phyloP scores from a whole-genome alignment of 2,329 filamentous ascomycete genomes.

The Juglanconis sp. region DNA sequence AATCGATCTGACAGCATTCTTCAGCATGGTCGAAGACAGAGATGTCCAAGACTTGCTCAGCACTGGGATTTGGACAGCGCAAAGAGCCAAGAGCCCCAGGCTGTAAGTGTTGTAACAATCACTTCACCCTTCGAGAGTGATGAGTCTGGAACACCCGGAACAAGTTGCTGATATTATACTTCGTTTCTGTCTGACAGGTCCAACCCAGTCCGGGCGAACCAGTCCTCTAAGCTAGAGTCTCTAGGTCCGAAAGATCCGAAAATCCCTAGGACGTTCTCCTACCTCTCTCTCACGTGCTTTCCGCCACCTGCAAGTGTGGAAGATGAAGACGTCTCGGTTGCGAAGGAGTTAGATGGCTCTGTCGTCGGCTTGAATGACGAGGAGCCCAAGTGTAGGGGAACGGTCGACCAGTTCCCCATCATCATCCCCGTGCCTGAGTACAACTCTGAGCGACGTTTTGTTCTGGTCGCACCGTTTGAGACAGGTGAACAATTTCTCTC shows the following conservation, averaged over 20 bases:
- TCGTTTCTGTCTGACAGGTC: background rate
- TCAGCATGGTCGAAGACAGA: conserved; percentile 41
- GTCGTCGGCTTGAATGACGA: conserved; percentile 40
- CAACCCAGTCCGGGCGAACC: conserved; percentile 15
- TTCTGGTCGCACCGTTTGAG: conserved; percentile 45
- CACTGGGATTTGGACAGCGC: conserved; percentile 49
- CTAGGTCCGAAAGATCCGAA: background rate
- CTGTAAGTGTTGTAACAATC: conserved; percentile 26
- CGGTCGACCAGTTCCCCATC: conserved; percentile 65
- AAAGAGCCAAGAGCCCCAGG: conserved; percentile 37
- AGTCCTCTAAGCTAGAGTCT: conserved; percentile 11
- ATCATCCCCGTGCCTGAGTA: conserved; percentile 59
- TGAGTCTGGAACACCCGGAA: background rate
- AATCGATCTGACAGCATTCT: background rate
- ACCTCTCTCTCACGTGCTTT: conserved; percentile 25
- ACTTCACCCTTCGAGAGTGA: too few species aligned
- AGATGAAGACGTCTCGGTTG: conserved; percentile 62
- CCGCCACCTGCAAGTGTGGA: conserved; percentile 67
- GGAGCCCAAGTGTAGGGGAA: conserved; percentile 59
- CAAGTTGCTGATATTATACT: conserved; percentile 3
- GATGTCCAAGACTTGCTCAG: conserved; percentile 46
- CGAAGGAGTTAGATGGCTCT: conserved; percentile 53
- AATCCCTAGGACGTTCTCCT: background rate
- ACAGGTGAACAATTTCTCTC: conserved; percentile 18
- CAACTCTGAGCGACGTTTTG: conserved; percentile 64